Evolutionary conservation across 805 yeast genomes (phyloP).

Genomic region (Suhomyces emberorum): DNA sequence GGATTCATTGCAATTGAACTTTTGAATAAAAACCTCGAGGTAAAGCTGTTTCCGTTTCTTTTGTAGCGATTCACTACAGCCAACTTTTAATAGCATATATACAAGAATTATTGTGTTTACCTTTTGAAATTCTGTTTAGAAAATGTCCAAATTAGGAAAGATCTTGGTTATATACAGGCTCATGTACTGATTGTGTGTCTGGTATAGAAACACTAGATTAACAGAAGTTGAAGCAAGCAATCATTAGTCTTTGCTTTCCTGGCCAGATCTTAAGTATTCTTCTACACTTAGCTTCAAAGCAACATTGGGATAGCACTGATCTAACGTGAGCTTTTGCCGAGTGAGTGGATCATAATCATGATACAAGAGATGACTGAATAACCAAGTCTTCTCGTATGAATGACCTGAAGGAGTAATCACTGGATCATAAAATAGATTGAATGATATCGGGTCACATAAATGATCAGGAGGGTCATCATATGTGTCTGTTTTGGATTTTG

Average conservation of each 20-base stretch:
- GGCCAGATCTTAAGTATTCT: slow-evolving; percentile 8
- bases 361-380: slow-evolving; percentile 31
- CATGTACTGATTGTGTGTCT: too few relatives aligned
- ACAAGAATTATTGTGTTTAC: slow-evolving; percentile 4
- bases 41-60: too few relatives aligned
- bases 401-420: slow-evolving; percentile 45
- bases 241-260: too few relatives aligned
- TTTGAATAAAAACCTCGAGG: too few relatives aligned
- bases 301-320: slow-evolving; percentile 11
- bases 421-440: slow-evolving; percentile 39
- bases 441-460: slow-evolving; percentile 40
- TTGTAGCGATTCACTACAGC: too few relatives aligned
- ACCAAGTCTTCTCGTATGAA: slow-evolving; percentile 38
- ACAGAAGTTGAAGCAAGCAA: too few relatives aligned
- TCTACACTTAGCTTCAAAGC: slow-evolving; percentile 11
- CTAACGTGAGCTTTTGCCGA: slow-evolving; percentile 14
- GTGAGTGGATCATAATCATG: slow-evolving; percentile 41
- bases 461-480: slow-evolving; percentile 26
- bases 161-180: too few relatives aligned
- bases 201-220: too few relatives aligned
- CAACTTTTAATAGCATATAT: too few relatives aligned
- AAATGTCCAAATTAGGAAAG: slow-evolving; percentile 18
- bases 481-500: background rate
- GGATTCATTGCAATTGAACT: slow-evolving; percentile 22
- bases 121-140: slow-evolving; percentile 13